Evolutionary conservation across 2,329 filamentous ascomycete genomes (phyloP).

Genomic region (Fusarium devonianum): DNA sequence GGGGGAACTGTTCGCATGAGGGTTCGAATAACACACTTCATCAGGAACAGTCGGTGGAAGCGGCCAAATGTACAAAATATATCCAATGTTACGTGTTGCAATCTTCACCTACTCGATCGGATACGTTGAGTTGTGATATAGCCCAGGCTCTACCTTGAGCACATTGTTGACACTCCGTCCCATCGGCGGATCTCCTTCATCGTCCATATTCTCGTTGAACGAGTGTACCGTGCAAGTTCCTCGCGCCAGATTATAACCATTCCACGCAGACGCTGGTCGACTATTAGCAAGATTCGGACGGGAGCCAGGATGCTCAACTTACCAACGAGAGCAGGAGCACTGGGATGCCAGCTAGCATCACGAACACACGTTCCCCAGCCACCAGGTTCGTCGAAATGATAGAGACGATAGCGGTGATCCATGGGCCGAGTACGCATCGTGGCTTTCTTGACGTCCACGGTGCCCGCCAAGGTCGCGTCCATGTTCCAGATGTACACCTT

Average conservation of each 20-base stretch:
- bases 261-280: conserved; percentile 77
- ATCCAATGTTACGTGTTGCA: conserved; percentile 32
- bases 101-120: conserved; percentile 17
- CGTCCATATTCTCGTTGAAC: conserved; percentile 71
- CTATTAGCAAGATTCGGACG: conserved; percentile 18
- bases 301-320: conserved; percentile 40
- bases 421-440: conserved; percentile 69
- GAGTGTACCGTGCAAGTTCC: conserved; percentile 82
- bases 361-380: conserved; percentile 81
- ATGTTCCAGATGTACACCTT: conserved; percentile 92
- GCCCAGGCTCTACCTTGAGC: conserved; percentile 52
- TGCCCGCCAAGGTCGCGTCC: conserved; percentile 81
- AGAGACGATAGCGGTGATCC: conserved; percentile 62
- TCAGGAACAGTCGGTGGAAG: conserved; percentile 9
- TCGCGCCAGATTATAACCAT: conserved; percentile 74
- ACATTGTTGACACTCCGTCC: conserved; percentile 68
- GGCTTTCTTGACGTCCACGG: conserved; percentile 77
- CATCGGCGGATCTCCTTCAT: conserved; percentile 68
- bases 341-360: conserved; percentile 91
- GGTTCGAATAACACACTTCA: conserved; percentile 19
- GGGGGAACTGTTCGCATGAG: conserved; percentile 7
- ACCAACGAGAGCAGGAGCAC: conserved; percentile 77
- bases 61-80: conserved; percentile 40
- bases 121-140: conserved; percentile 36
- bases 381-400: conserved; percentile 62